Base-by-base conservation (phyloP, 2,329 filamentous ascomycete genomes). In the Phaeosphaeria sp. region DNA sequence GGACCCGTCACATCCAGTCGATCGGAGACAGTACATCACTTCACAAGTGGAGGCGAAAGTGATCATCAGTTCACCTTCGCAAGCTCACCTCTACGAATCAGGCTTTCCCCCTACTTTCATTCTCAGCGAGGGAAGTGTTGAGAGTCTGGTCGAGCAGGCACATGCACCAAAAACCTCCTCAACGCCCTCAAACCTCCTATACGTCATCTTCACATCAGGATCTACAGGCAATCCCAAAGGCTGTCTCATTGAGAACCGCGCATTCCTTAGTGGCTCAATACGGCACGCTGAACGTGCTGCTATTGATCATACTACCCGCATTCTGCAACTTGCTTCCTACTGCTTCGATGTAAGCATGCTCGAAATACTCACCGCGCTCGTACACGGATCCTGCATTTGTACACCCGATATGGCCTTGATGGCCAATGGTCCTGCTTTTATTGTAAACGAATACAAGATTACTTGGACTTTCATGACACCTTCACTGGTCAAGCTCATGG, bases 171-270 rank as follows among this genome's bases (percentile, higher is more conserved):
- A 18, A n/a, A 27, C 41, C 17, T 46, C 21, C 20, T 23, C 10
- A 17, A 22, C 6, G 36, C 20, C 55, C 39, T 33, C 2, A 44
- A 33, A 17, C 6, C 25, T 25, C 36, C 42, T 0, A 6, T 89
- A 86, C 64, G 78, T 88, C 2, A 81, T 90, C 6, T 85, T 88
- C 58, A 83, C 82, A 0, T 80, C 79, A n/a, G 66, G 68, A 11
- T 67, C 76, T 18, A 69, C 63, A 15, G 62, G 63, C 49, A 80
- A 79, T 44, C 83, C 84, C 0, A 85, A 85, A 52, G 87, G 85
- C 1, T 83, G 87, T 15, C 84, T 87, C 23, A 83, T 89, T 54
- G 85, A 84, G 9, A 88, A 90, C 64, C 76, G 78, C 0, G 81
- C 84, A 0, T 75, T 90, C 46, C 23, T 47, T 23, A 47, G 46